Conservation (phyloP, 2,329 filamentous ascomycete species). For the Laburnicola sp. region DNA sequence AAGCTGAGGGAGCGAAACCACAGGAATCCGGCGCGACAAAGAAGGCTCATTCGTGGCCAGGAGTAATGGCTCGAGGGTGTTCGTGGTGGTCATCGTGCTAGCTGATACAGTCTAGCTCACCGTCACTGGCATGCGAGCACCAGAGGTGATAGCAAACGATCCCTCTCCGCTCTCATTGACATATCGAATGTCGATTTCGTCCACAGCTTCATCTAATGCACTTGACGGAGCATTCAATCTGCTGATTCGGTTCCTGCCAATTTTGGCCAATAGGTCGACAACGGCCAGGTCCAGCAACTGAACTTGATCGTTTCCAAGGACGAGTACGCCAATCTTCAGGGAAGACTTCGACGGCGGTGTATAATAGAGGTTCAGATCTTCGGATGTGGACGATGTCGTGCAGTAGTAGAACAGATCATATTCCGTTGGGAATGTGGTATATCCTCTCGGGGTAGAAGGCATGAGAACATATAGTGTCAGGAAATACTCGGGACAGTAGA, state of each 20-base stretch:
- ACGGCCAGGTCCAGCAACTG: constrained; percentile 41
- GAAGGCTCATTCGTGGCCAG: constrained; percentile 36
- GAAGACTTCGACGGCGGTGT: constrained; percentile 40
- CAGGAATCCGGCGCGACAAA: constrained; percentile 39
- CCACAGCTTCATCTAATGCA: constrained; percentile 37
- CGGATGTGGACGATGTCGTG: constrained; percentile 39
- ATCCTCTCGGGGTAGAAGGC: constrained; percentile 40
- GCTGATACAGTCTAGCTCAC: constrained; percentile 38
- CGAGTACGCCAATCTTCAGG: constrained; percentile 38
- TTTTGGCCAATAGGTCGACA: constrained; percentile 39
- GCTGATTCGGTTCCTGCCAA: constrained; percentile 34
- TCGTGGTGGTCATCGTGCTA: constrained; percentile 21
- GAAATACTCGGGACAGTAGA: constrained; percentile 3
- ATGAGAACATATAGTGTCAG: constrained; percentile 20
- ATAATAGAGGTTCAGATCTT: constrained; percentile 39
- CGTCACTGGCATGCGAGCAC: constrained; percentile 43
- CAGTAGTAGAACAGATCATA: constrained; percentile 44
- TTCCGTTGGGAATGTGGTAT: constrained; percentile 39
- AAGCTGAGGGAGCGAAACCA: constrained; percentile 32
- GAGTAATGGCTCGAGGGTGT: constrained; percentile 30
- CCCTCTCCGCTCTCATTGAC: constrained; percentile 43
- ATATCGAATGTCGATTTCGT: constrained; percentile 44
- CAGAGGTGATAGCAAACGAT: constrained; percentile 41
- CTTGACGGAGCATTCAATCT: constrained; percentile 26
- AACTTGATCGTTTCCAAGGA: constrained; percentile 33